Conservation (phyloP, 352 stramenopile genomes). For the Phytophthora foliorum region DNA sequence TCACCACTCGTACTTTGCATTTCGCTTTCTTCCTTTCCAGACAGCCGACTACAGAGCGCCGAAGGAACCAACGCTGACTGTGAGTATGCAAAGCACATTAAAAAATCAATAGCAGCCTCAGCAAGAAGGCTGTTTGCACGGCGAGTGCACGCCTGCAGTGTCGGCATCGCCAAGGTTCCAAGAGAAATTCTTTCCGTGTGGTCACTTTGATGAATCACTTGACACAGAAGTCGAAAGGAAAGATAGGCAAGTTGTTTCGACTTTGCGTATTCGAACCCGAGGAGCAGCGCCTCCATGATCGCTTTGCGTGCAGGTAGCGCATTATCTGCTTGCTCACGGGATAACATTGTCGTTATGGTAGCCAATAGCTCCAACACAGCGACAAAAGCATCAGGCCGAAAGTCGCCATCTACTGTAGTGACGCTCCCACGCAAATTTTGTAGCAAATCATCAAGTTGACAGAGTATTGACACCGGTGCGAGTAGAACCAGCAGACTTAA, state of each 20-base stretch:
- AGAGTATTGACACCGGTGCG: constrained; percentile 50
- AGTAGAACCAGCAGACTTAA: constrained; percentile 69
- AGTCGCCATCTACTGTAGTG: constrained; percentile 70
- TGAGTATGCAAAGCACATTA: constrained; percentile 81
- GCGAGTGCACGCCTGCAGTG: constrained; percentile 53
- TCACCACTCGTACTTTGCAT: constrained; percentile 12
- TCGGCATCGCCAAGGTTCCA: constrained; percentile 58
- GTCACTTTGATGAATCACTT: constrained; percentile 63
- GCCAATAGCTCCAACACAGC: constrained; percentile 76
- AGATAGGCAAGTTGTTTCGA: constrained; percentile 71
- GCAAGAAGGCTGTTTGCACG: constrained; percentile 57
- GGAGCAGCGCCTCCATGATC: constrained; percentile 59
- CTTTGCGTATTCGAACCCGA: constrained; percentile 67
- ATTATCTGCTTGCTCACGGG: constrained; percentile 12
- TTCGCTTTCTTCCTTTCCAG: constrained; percentile 12
- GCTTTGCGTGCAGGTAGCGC: constrained; percentile 35
- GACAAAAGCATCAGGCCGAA: constrained; percentile 70
- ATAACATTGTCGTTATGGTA: constrained; percentile 49
- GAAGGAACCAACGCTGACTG: constrained; percentile 54
- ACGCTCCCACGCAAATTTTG: constrained; percentile 55
- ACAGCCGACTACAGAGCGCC: constrained; percentile 33
- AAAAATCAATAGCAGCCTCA: constrained; percentile 80
- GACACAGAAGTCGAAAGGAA: constrained; percentile 71
- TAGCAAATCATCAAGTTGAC: constrained; percentile 47
- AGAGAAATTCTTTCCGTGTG: constrained; percentile 54